Base-by-base conservation (phyloP, 805 yeast species). In the Metschnikowia rubicola region DNA sequence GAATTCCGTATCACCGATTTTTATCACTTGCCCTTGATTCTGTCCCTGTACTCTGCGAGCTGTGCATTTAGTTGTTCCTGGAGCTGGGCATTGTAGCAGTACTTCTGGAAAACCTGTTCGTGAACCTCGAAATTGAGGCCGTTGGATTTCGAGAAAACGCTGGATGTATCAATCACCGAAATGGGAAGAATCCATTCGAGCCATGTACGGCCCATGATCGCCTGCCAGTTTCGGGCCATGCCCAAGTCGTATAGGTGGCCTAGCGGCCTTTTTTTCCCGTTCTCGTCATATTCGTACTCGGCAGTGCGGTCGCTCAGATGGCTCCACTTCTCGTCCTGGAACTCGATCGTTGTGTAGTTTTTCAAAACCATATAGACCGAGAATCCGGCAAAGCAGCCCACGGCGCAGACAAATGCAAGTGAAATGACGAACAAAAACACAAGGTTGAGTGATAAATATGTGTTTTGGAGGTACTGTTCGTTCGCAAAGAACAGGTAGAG, bases 241-340 rank as follows among this genome's bases (percentile, higher is more conserved):
- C 97, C 97, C 34, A 92, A 60, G 64, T 91, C 88, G 65, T 83
- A 94, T 4, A 88, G 70, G 63, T 92, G 88, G 1, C 85, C 89
- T 7, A 74, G 53, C 8, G 69, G 63, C 41, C 67, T 61, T 10
- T 80, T 39, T 59, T 67, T 33, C 73, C 84, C 59, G 56, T 28
- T 49, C 30, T 61, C 66, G 47, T 69, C 70, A 36, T 74, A 69
- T 48, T 64, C 67, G 47, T 69, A 70, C 39, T 57, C 63, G 4
- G 55, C 53, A 10, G 39, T 37, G 34, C 63, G 61, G 28, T 67
- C 52, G 39, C 73, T 76, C 35, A 71, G 65, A 44, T 73, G 63
- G 52, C 73, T 73, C 55, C 84, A 71, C 39, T 75, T 71, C 30
- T 61, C 58, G 35, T 83, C 88, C 58, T 79, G 82, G 49, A 82